Percentiles rank a stretch among this genome's conserved stretches.
Evolutionary conservation across 495 filamentous ascomycete species (phyloP).

Genomic region (Alectoria sarmentosa): DNA sequence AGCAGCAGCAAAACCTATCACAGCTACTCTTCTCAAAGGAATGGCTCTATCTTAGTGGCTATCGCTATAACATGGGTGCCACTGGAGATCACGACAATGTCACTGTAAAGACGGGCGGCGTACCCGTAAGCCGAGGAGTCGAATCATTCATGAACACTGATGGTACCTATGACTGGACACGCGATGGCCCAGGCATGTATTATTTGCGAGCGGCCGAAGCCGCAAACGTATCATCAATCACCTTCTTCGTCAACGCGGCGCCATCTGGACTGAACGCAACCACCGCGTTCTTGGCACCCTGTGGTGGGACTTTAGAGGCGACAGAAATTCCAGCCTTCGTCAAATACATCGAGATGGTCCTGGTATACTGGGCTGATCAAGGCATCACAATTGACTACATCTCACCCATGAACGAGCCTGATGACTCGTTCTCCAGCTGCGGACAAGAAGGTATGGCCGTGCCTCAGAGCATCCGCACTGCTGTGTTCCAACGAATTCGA

Average conservation of each 20-base stretch:
- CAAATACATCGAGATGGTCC: conserved; percentile 5
- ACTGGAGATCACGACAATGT: conserved; percentile 3
- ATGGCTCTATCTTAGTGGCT: conserved; percentile 15
- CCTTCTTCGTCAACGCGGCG: conserved; percentile 13
- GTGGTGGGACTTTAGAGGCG: conserved; percentile 3
- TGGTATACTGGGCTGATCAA: neutral
- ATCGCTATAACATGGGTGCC: conserved; percentile 19
- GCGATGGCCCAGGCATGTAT: conserved; percentile 12
- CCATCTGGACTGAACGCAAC: conserved; percentile 10
- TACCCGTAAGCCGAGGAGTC: neutral
- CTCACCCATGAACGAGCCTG: conserved; percentile 20
- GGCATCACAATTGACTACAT: conserved; percentile 16
- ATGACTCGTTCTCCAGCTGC: conserved; percentile 10
- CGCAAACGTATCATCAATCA: conserved; percentile 15
- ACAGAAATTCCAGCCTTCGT: conserved; percentile 5
- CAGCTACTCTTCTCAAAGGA: conserved; percentile 14
- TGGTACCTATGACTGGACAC: conserved; percentile 16
- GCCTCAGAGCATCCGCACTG: neutral
- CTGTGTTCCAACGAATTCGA: conserved; percentile 9
- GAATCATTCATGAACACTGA: conserved; percentile 16
- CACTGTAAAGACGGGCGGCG: neutral
- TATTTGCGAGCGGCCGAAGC: conserved; percentile 9
- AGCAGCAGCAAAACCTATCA: conserved; percentile 17
- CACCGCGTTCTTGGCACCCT: neutral
- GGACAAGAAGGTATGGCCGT: conserved; percentile 19